These are phyloP conservation scores for Colletotrichum incanum DNA, from an alignment of 2,329 filamentous ascomycete genomes.

Conservation along the genomic window DNA sequence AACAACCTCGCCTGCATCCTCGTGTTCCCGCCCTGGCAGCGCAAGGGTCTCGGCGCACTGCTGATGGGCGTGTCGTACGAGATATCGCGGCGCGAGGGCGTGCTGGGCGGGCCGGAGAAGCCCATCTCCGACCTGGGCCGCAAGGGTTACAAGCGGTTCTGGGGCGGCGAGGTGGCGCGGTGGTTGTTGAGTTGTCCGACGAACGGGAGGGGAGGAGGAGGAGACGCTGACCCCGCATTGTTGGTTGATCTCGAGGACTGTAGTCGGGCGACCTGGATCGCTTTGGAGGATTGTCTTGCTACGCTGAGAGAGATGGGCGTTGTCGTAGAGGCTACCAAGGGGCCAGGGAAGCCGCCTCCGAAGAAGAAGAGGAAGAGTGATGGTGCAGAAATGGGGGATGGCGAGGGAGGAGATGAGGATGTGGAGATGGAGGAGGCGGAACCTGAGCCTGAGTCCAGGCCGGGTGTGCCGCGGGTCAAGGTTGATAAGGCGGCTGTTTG, in stretches of 20 bases:
- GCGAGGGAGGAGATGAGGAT: slow-evolving; percentile 46
- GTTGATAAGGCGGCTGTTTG: slow-evolving; percentile 72
- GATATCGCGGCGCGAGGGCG: slow-evolving; percentile 85
- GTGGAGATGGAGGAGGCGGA: slow-evolving; percentile 46
- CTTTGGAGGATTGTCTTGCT: slow-evolving; percentile 84
- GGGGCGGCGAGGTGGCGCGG: slow-evolving; percentile 87
- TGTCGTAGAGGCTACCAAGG: slow-evolving; percentile 70
- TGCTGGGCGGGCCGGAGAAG: slow-evolving; percentile 93
- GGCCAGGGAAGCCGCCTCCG: slow-evolving; percentile 55
- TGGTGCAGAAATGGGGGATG: slow-evolving; percentile 39
- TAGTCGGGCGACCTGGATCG: slow-evolving; percentile 85
- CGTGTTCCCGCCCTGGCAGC: slow-evolving; percentile 95
- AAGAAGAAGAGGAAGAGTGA: slow-evolving; percentile 28
- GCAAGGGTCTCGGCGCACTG: slow-evolving; percentile 87
- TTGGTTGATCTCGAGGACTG: slow-evolving; percentile 80
- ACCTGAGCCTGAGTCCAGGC: slow-evolving; percentile 48
- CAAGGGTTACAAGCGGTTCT: slow-evolving; percentile 87
- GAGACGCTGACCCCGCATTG: slow-evolving; percentile 43
- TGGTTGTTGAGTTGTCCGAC: slow-evolving; percentile 64
- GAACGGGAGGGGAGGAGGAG: neutral
- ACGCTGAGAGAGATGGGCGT: slow-evolving; percentile 87
- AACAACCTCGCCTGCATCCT: slow-evolving; percentile 98
- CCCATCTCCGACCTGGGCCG: slow-evolving; percentile 89
- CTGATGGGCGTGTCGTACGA: slow-evolving; percentile 96
- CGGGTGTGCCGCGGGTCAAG: slow-evolving; percentile 62